Percentiles rank a stretch among this genome's conserved stretches.
phyloP scores from a whole-genome alignment of 2,329 filamentous ascomycete genomes.

The Colletotrichum orbiculare region DNA sequence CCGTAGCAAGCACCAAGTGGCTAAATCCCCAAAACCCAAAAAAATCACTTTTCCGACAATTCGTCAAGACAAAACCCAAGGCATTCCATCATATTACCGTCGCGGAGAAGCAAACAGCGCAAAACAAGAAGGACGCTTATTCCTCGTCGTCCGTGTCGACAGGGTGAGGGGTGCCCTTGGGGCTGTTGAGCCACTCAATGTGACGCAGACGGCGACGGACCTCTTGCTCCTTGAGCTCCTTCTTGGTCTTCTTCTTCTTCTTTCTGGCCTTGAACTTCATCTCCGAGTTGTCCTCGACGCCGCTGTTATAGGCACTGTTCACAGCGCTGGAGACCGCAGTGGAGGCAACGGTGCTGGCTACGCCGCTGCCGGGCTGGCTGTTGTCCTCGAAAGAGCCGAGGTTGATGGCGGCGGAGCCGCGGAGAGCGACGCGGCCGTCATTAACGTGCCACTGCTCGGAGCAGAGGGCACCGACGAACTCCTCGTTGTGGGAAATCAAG shows the following conservation, averaged over 20 bases:
- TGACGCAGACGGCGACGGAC: slow-evolving; percentile 87
- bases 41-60: slow-evolving; percentile 14
- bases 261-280: slow-evolving; percentile 91
- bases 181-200: slow-evolving; percentile 84
- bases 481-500: slow-evolving; percentile 99
- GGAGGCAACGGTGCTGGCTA: slow-evolving; percentile 68
- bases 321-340: slow-evolving; percentile 66
- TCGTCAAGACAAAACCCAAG: slow-evolving; percentile 11
- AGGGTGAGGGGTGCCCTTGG: slow-evolving; percentile 84
- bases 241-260: slow-evolving; percentile 99
- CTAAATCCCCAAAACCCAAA: slow-evolving; percentile 1
- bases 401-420: slow-evolving; percentile 78
- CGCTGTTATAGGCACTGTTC: slow-evolving; percentile 70
- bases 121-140: slow-evolving; percentile 32
- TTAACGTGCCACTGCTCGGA: slow-evolving; percentile 96
- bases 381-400: slow-evolving; percentile 90
- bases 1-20: background rate
- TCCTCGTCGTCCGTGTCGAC: slow-evolving; percentile 82
- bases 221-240: slow-evolving; percentile 94
- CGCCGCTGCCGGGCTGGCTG: slow-evolving; percentile 64
- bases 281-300: slow-evolving; percentile 80
- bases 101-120: slow-evolving; percentile 1
- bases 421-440: slow-evolving; percentile 87
- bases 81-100: slow-evolving; percentile 28
- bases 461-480: slow-evolving; percentile 96